Evolutionary conservation across 106 monocot genomes (phyloP), one percentile per base, ranked within the genome.

Genomic region (Dioscorea alata): DNA sequence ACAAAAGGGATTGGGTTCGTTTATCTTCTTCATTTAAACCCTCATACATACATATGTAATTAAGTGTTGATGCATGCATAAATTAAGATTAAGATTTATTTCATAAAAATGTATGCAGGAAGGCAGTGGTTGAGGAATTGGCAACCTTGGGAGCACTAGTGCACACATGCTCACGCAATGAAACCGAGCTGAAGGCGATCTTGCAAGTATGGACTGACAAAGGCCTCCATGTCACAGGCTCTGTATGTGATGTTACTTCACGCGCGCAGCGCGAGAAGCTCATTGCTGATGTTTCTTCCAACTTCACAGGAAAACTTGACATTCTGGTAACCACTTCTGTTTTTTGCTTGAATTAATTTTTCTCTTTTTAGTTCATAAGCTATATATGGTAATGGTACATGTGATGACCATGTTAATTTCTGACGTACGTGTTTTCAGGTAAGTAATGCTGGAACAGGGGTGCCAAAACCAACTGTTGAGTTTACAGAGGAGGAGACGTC

Each of bases 81-180:
- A n/a, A 34, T 34, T 4, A n/a, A n/a, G n/a, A 34, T 34, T 34
- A 34, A n/a, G n/a, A n/a, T n/a, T n/a, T n/a, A n/a, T n/a, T n/a
- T n/a, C n/a, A n/a, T n/a, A n/a, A n/a, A 14, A 49, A 21, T 3
- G 42, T 20, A 21, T 33, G 33, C 63, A 66, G 66, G 66, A 48
- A 66, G 20, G 66, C 66, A 19, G 24, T 88, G 25, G 88, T 88
- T 10, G 83, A 85, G 71, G 88, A 86, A 56, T 67, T 93, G 32
- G 85, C 76, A 17, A 49, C 42, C 19, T 66, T 88, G 13, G 88
- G 92, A 2, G 88, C 80, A 4, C 18, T 49, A 4, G 86, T 93
- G 22, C 78, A 93, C 71, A 88, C 92, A 0, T 93, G 92, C 65
- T 74, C 88, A 21, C 73, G 88, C 23, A 88, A 80, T 32, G 78